Conservation (phyloP, 768 basidiomycete genomes). For the Rickenella mellea region DNA sequence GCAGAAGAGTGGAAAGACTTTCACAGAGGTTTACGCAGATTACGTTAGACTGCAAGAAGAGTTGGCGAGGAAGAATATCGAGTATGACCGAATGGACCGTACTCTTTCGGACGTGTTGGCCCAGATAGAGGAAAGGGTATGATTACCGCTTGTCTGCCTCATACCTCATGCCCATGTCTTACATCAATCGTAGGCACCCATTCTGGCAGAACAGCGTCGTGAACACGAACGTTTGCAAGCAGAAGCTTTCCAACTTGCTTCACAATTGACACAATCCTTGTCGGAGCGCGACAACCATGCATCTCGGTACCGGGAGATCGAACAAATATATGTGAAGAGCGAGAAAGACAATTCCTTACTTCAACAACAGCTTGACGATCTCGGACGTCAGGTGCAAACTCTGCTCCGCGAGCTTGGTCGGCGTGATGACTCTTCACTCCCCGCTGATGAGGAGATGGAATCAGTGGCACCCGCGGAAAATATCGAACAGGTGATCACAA, state of each 20-base stretch:
- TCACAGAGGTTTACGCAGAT: slow-evolving; percentile 91
- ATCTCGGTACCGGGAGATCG: slow-evolving; percentile 42
- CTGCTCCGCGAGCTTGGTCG: slow-evolving; percentile 74
- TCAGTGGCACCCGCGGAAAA: slow-evolving; percentile 39
- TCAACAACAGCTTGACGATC: slow-evolving; percentile 69
- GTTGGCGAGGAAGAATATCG: slow-evolving; percentile 63
- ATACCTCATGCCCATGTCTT: slow-evolving; percentile 3
- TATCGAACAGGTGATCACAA: slow-evolving; percentile 76
- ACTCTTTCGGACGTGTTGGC: slow-evolving; percentile 71
- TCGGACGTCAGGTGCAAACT: slow-evolving; percentile 74
- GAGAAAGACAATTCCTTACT: slow-evolving; percentile 57
- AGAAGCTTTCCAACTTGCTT: slow-evolving; percentile 72
- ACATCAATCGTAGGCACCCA: slow-evolving; percentile 55
- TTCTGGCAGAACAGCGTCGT: slow-evolving; percentile 78
- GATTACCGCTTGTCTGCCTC: slow-evolving; percentile 14
- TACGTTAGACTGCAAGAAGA: slow-evolving; percentile 83
- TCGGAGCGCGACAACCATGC: slow-evolving; percentile 64
- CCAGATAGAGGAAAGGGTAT: slow-evolving; percentile 85
- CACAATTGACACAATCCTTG: slow-evolving; percentile 68
- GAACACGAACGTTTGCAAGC: slow-evolving; percentile 81
- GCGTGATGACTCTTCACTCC: slow-evolving; percentile 76
- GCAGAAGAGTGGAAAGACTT: slow-evolving; percentile 78
- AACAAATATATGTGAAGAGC: slow-evolving; percentile 52
- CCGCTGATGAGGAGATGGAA: slow-evolving; percentile 52
- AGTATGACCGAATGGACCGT: slow-evolving; percentile 79